phyloP scores from a whole-genome alignment of 345 rosid species.

The Murraya paniculata region DNA sequence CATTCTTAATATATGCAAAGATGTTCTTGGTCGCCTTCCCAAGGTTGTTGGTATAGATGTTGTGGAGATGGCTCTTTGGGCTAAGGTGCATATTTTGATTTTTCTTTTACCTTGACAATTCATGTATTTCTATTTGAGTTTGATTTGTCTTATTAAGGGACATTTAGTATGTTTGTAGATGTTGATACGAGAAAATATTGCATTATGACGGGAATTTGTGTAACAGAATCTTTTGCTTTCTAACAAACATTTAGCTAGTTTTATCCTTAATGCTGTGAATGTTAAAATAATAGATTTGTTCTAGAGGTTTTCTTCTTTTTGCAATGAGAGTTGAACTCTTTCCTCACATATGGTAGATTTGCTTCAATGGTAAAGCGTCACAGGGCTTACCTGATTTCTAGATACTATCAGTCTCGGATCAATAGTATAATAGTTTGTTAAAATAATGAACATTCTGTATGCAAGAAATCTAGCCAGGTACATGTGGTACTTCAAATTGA shows the following conservation, averaged over 20 bases:
- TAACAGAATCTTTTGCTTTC: neutral
- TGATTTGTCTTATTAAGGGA: neutral
- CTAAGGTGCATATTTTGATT: conserved; percentile 58
- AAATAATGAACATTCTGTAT: neutral
- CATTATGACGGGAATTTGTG: neutral
- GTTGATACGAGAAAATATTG: neutral
- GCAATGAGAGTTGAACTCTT: too few species aligned
- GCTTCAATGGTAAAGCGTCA: neutral
- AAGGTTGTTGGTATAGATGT: conserved; percentile 90
- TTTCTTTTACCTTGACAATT: conserved; percentile 20
- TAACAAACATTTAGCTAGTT: neutral
- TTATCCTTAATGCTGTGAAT: neutral
- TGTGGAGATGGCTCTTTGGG: conserved; percentile 98
- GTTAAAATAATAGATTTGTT: too few species aligned
- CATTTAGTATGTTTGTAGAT: neutral
- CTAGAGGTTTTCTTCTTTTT: too few species aligned
- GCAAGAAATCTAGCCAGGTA: neutral
- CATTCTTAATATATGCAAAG: conserved; percentile 76
- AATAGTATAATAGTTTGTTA: neutral
- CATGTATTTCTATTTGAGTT: neutral
- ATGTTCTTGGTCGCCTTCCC: conserved; percentile 73
- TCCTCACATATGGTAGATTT: neutral
- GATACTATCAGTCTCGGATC: neutral
- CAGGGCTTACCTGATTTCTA: neutral
- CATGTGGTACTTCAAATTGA: neutral